Conservation (phyloP, 1,284 basidiomycete genomes). For the Vanrija humicola region DNA sequence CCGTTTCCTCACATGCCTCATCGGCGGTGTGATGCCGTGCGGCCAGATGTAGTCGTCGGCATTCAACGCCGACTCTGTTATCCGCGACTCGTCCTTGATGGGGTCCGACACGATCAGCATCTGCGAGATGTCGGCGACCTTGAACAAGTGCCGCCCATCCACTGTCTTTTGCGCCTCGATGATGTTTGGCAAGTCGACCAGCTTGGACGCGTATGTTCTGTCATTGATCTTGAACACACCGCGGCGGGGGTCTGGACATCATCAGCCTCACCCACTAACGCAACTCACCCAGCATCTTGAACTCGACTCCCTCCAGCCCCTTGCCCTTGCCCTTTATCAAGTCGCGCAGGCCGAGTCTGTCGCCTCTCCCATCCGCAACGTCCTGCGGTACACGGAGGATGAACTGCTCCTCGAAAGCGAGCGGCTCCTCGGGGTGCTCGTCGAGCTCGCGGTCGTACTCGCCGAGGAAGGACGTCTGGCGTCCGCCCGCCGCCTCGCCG, state of each 20-base stretch:
- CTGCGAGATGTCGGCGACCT: conserved; percentile 95
- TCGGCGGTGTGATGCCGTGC: conserved; percentile 91
- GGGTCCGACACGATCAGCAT: conserved; percentile 83
- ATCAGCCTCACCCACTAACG: not conserved
- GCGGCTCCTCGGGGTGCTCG: conserved; percentile 78
- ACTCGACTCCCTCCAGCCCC: conserved; percentile 77
- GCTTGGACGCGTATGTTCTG: conserved; percentile 78
- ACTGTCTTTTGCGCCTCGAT: conserved; percentile 95
- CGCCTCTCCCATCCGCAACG: conserved; percentile 42
- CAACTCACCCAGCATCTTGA: conserved; percentile 88
- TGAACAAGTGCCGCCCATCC: conserved; percentile 96
- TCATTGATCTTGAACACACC: conserved; percentile 85
- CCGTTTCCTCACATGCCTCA: conserved; percentile 86
- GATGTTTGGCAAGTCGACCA: conserved; percentile 93
- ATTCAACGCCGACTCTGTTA: conserved; percentile 61
- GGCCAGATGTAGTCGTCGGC: conserved; percentile 97
- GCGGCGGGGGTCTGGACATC: conserved; percentile 73
- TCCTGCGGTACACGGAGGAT: conserved; percentile 82
- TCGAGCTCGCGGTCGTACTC: conserved; percentile 91
- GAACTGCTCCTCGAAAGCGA: conserved; percentile 97
- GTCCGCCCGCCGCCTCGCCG: conserved; percentile 19
- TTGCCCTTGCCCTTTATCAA: conserved; percentile 76
- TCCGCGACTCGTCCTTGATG: conserved; percentile 64
- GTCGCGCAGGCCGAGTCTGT: conserved; percentile 64
- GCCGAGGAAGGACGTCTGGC: conserved; percentile 69